Percentiles rank a stretch among this genome's conserved stretches.
phyloP scores from a whole-genome alignment of 495 filamentous ascomycete species.

The Paragyromitra xinjiangensis region DNA sequence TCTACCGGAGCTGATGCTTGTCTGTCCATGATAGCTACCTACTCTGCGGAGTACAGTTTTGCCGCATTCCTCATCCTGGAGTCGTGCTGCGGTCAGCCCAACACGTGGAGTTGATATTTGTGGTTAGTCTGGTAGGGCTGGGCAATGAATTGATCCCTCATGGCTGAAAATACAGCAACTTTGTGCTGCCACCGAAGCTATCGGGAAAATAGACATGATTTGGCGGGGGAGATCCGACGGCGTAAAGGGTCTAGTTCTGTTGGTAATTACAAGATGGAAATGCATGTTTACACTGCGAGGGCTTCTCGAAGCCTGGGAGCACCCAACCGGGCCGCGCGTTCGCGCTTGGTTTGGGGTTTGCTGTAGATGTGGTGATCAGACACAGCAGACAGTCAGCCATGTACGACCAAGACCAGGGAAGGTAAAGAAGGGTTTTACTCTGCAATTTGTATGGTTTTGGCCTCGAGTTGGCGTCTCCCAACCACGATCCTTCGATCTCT shows the following conservation, averaged over 20 bases:
- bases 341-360: conserved; percentile 31
- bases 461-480: conserved; percentile 5
- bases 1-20: conserved; percentile 27
- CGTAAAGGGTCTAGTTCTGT: conserved; percentile 6
- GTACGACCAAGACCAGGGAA: conserved; percentile 8
- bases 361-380: conserved; percentile 38
- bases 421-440: conserved; percentile 17
- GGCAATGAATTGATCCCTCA: conserved; percentile 17
- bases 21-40: conserved; percentile 19
- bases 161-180: not conserved
- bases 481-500: conserved; percentile 38
- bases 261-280: conserved; percentile 4
- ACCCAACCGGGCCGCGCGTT: conserved; percentile 46
- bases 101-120: conserved; percentile 15
- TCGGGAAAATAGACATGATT: conserved; percentile 22
- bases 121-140: conserved; percentile 31
- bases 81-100: conserved; percentile 37
- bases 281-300: not conserved
- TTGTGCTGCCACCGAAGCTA: not conserved
- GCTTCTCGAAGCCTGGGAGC: conserved; percentile 43
- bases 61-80: conserved; percentile 28
- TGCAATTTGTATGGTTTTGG: conserved; percentile 16
- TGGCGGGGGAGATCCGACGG: conserved; percentile 19
- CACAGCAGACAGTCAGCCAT: conserved; percentile 31
- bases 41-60: conserved; percentile 1